Evolutionary conservation across 2,329 filamentous ascomycete genomes (phyloP), one percentile per base, ranked within the genome.

Genomic region (Aspergillus sp.): DNA sequence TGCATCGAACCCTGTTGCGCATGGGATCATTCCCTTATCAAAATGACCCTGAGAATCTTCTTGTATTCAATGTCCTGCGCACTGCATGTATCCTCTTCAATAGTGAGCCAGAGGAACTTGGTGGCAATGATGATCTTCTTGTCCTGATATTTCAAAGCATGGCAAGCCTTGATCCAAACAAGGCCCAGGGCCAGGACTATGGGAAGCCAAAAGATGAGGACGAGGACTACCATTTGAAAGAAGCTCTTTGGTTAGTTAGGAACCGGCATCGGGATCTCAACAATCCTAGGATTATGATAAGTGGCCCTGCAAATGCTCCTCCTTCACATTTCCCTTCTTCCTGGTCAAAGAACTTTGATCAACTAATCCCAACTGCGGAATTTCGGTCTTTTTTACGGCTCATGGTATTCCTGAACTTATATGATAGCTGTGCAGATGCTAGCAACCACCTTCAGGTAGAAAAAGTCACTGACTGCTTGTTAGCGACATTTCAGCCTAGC

Each of bases 21-120:
- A 27, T 44, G 4, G 42, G 42, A 7, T 44, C 42, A 35, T 44
- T 44, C 34, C 42, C 42, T 6, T 44, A 44, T 12, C 42, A 44
- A 27, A 44, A 44, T 26, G 32, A 44, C 34, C 30, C 42, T n/a
- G 30, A 38, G 4, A 27, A 10, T 6, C 26, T 9, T 19, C 9
- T 44, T 7, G n/a, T 26, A 4, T 33, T 36, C 4, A 9, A 44
- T 28, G 42, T 44, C 4, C 42, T 44, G 12, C 33, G 42, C 7
- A 44, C 32, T 19, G 42, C 19, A 19, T n/a, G 32, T n/a, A 38
- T 44, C 5, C 32, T 44, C 3, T 34, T 44, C 5, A 34, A n/a
- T n/a, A 34, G 7, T 39, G 36, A 39, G 5, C 26, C 36, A 19
- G n/a, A 39, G 8, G 36, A 39, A 5, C 32, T 34, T 7, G 32